These are phyloP conservation scores for Torulaspora pretoriensis DNA, from an alignment of 1,139 yeast species.

Conservation along the genomic window DNA sequence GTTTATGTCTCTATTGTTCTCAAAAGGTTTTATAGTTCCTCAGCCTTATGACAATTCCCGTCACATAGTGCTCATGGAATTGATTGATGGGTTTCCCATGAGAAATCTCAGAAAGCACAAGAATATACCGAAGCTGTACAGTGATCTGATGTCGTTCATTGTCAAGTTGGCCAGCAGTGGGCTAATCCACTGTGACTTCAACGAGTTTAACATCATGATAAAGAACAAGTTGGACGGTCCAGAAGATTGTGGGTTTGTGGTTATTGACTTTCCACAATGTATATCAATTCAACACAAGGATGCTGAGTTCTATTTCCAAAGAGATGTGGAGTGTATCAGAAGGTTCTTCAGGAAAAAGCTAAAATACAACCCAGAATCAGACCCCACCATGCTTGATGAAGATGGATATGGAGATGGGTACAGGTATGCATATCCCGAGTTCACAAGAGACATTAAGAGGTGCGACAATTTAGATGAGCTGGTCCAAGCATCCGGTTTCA, in stretches of 20 bases:
- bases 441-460: slow-evolving; percentile 70
- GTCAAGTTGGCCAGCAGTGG: slow-evolving; percentile 84
- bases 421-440: slow-evolving; percentile 74
- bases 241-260: slow-evolving; percentile 64
- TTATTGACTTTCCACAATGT: slow-evolving; percentile 98
- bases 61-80: slow-evolving; percentile 89
- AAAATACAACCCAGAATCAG: slow-evolving; percentile 62
- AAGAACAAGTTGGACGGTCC: slow-evolving; percentile 54
- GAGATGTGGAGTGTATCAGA: slow-evolving; percentile 89
- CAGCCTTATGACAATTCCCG: slow-evolving; percentile 84
- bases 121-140: slow-evolving; percentile 66
- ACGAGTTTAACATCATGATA: slow-evolving; percentile 91
- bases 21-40: slow-evolving; percentile 82
- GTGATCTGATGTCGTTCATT: slow-evolving; percentile 80
- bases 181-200: slow-evolving; percentile 92
- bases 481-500: slow-evolving; percentile 89
- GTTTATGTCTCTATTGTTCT: slow-evolving; percentile 71
- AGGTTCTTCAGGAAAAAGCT: slow-evolving; percentile 77
- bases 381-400: slow-evolving; percentile 63
- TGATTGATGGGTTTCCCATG: slow-evolving; percentile 87
- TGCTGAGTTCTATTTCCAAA: slow-evolving; percentile 78
- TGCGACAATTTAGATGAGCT: slow-evolving; percentile 67
- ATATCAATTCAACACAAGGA: slow-evolving; percentile 86
- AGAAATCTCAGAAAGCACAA: slow-evolving; percentile 68
- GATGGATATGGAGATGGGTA: slow-evolving; percentile 80